Evolutionary conservation across 495 filamentous ascomycete genomes (phyloP).

Genomic region (Corynascus novoguineensis): DNA sequence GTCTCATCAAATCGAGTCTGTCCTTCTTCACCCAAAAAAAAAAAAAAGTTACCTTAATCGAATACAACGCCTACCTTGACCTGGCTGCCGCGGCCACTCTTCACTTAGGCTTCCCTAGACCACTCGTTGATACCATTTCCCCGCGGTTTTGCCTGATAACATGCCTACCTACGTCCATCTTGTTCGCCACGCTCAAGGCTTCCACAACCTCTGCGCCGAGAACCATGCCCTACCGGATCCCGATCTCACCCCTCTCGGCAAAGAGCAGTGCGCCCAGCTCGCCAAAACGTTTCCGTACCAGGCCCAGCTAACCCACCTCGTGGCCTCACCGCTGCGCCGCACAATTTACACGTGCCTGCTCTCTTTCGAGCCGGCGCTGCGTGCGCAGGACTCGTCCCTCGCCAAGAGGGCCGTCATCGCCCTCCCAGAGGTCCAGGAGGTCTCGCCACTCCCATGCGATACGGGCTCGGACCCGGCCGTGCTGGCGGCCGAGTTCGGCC

Average conservation of each 20-base stretch:
- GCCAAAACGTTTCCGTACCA: slow-evolving; percentile 57
- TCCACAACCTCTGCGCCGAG: slow-evolving; percentile 70
- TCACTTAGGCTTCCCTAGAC: neutral
- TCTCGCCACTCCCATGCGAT: slow-evolving; percentile 71
- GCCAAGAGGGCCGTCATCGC: slow-evolving; percentile 27
- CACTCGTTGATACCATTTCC: neutral
- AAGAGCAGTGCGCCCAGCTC: slow-evolving; percentile 66
- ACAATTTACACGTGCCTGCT: slow-evolving; percentile 76
- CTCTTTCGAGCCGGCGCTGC: slow-evolving; percentile 52
- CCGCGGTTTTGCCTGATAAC: neutral
- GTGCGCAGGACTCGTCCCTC: slow-evolving; percentile 19
- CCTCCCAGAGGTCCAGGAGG: slow-evolving; percentile 79
- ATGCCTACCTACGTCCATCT: slow-evolving; percentile 50
- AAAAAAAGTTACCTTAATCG: neutral
- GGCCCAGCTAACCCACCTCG: slow-evolving; percentile 60
- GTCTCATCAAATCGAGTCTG: too few relatives aligned
- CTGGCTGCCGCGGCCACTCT: neutral
- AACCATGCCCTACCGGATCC: slow-evolving; percentile 76
- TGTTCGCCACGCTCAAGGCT: slow-evolving; percentile 56
- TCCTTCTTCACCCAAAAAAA: neutral
- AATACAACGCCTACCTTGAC: neutral
- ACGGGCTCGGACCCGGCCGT: slow-evolving; percentile 54
- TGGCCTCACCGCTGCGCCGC: slow-evolving; percentile 77
- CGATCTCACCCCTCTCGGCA: slow-evolving; percentile 68
- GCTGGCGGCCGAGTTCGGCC: slow-evolving; percentile 55